Percentiles rank a stretch among this genome's conserved stretches.
Conservation (phyloP, 176 grass and related monocot genomes). For the Ensete ventricosum region DNA sequence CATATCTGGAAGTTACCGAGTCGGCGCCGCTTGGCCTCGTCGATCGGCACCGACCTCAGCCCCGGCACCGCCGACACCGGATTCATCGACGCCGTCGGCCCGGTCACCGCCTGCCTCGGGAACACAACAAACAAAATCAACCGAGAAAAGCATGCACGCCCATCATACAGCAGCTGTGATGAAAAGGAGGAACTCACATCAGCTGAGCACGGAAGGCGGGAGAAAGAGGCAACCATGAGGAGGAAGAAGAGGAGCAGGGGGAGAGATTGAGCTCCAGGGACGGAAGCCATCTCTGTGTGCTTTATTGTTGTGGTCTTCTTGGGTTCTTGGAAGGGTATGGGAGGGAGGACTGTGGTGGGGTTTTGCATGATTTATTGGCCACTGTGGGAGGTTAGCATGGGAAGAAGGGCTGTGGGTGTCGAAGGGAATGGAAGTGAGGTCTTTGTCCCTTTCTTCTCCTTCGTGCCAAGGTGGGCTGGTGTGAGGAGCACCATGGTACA, state of each 20-base stretch:
- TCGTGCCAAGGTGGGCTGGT: too few species aligned
- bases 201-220: neutral
- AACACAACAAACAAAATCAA: neutral
- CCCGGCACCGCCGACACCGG: conserved; percentile 14
- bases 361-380: neutral
- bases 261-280: neutral
- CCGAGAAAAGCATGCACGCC: neutral
- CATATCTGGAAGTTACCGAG: conserved; percentile 76
- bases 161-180: neutral
- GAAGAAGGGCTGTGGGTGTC: neutral
- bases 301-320: neutral
- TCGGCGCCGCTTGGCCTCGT: conserved; percentile 49
- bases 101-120: conserved; percentile 6
- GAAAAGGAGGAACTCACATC: neutral
- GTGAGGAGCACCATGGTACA: too few species aligned
- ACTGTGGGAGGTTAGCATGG: neutral
- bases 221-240: neutral
- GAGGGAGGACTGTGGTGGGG: neutral
- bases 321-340: neutral
- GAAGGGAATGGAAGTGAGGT: neutral
- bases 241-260: neutral
- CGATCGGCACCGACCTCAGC: conserved; percentile 38
- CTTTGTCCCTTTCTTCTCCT: too few species aligned
- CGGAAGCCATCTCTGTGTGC: neutral
- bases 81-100: conserved; percentile 24